Percentiles rank a stretch among this genome's conserved stretches.
Conservation (phyloP, 306 rosid species). For the Corylus americana region DNA sequence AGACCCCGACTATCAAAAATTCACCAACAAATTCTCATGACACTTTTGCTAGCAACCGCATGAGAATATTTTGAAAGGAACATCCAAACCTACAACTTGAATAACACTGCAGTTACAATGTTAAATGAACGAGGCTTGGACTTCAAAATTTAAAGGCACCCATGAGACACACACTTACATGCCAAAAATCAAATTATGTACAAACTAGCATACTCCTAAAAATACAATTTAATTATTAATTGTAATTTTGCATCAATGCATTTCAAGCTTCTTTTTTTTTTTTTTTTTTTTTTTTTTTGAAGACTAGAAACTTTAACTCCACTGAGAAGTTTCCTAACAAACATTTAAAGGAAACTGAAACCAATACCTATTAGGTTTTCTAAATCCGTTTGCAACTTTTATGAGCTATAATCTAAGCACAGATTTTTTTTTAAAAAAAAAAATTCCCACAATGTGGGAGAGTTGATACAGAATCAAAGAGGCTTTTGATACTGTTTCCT, state of each 20-base stretch:
- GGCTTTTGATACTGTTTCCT: neutral
- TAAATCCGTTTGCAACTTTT: neutral
- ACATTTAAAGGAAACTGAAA: neutral
- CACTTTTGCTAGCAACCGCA: constrained; percentile 1
- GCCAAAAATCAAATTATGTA: neutral
- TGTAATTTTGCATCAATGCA: neutral
- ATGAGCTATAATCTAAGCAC: neutral
- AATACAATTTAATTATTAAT: no score
- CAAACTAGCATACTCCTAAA: neutral
- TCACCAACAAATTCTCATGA: neutral
- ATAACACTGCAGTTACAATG: neutral
- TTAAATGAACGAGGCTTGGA: neutral
- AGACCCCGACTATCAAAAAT: neutral
- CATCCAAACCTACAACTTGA: constrained; percentile 1
- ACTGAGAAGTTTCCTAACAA: no score
- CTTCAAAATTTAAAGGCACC: neutral
- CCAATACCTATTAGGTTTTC: neutral
- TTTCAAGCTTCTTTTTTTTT: neutral
- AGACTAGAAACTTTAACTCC: no score
- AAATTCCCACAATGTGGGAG: neutral
- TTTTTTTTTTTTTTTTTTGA: neutral
- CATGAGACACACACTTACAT: neutral
- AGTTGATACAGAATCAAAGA: neutral
- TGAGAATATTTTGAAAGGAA: constrained; percentile 4
- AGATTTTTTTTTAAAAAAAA: neutral